Conservation (phyloP, 306 rosid species). For the Clitoria ternatea region DNA sequence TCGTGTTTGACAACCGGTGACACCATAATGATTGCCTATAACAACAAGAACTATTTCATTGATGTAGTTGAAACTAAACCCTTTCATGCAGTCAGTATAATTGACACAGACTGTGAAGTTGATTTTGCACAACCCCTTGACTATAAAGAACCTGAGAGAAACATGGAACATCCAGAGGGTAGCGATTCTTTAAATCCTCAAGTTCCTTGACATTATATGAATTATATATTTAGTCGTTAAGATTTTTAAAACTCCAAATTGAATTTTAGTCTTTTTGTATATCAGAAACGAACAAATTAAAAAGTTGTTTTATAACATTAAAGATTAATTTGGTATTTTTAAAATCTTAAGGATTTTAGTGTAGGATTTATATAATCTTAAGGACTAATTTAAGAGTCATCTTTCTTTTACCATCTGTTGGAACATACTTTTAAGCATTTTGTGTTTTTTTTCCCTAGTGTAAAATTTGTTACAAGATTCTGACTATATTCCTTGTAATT, state of each 20-base stretch:
- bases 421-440: neutral
- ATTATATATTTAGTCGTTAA: too few relatives aligned
- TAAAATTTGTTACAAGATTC: neutral
- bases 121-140: slow-evolving; percentile 46
- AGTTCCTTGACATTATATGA: too few relatives aligned
- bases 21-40: slow-evolving; percentile 52
- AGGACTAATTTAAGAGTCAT: too few relatives aligned
- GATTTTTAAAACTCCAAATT: too few relatives aligned
- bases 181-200: too few relatives aligned
- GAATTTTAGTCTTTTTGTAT: too few relatives aligned
- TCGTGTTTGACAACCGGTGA: slow-evolving; percentile 53
- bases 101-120: slow-evolving; percentile 54
- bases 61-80: slow-evolving; percentile 53
- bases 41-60: slow-evolving; percentile 46
- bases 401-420: neutral
- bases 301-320: too few relatives aligned
- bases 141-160: slow-evolving; percentile 24
- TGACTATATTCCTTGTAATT: neutral
- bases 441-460: neutral
- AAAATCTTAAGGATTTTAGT: too few relatives aligned
- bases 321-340: too few relatives aligned
- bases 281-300: too few relatives aligned
- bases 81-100: slow-evolving; percentile 38
- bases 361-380: too few relatives aligned
- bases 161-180: slow-evolving; percentile 28